phyloP scores from a whole-genome alignment of 1,284 basidiomycete species.

The Ganoderma multipileum region DNA sequence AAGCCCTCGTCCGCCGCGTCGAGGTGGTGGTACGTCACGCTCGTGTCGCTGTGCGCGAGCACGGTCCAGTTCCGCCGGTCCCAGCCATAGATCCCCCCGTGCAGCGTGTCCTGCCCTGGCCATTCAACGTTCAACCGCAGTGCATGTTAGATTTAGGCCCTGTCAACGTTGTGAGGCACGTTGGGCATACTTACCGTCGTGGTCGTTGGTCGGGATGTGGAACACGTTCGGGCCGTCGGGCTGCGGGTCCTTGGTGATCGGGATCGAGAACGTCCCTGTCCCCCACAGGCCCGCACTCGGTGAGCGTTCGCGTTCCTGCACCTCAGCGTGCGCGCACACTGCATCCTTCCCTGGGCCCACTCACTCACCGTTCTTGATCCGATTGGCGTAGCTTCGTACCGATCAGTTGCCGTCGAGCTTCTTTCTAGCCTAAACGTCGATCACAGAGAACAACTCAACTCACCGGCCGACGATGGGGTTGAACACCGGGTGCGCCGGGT shows the following conservation, averaged over 20 bases:
- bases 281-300: no score
- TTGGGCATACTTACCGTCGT: slow-evolving; percentile 43
- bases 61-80: slow-evolving; percentile 64
- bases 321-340: background rate
- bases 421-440: background rate
- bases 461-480: slow-evolving; percentile 57
- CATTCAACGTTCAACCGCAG: slow-evolving; percentile 33
- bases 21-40: slow-evolving; percentile 57
- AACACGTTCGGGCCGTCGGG: slow-evolving; percentile 54
- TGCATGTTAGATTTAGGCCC: background rate
- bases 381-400: slow-evolving; percentile 50
- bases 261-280: slow-evolving; percentile 60
- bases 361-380: slow-evolving; percentile 56
- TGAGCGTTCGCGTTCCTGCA: background rate
- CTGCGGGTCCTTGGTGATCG: slow-evolving; percentile 55
- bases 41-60: slow-evolving; percentile 46
- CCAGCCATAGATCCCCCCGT: slow-evolving; percentile 62
- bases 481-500: slow-evolving; percentile 57
- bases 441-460: slow-evolving; percentile 25
- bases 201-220: slow-evolving; percentile 58
- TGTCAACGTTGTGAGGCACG: background rate
- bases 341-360: no score
- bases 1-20: slow-evolving; percentile 61
- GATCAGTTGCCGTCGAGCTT: background rate
- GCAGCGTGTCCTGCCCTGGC: slow-evolving; percentile 51